Evolutionary conservation across 2,329 filamentous ascomycete species (phyloP).

Genomic region (Microsporum canis): DNA sequence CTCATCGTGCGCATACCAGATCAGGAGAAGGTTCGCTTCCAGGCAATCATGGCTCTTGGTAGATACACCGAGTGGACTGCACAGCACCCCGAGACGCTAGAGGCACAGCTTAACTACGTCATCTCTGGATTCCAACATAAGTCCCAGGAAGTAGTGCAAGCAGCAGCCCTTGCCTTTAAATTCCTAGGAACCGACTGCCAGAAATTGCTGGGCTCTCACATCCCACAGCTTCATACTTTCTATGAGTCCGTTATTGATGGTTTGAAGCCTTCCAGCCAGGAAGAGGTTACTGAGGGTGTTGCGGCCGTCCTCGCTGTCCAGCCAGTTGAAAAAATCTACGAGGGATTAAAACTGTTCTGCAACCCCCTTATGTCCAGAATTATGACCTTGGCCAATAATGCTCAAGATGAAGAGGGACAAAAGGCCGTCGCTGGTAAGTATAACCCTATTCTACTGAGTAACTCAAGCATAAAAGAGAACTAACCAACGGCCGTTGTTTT

Average conservation of each 20-base stretch:
- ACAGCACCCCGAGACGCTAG: conserved; percentile 80
- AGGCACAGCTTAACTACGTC: conserved; percentile 90
- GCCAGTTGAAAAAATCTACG: conserved; percentile 66
- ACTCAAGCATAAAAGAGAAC: background rate
- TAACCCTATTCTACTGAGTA: background rate
- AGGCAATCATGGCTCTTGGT: conserved; percentile 93
- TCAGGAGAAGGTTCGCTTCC: conserved; percentile 96
- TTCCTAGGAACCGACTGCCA: conserved; percentile 96
- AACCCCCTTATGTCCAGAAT: conserved; percentile 78
- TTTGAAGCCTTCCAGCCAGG: conserved; percentile 74
- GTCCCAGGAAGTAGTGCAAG: conserved; percentile 81
- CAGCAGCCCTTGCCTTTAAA: conserved; percentile 86
- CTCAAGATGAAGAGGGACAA: conserved; percentile 70
- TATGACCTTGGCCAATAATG: conserved; percentile 76
- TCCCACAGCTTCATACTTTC: conserved; percentile 77
- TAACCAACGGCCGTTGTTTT: conserved; percentile 9
- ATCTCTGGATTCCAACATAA: conserved; percentile 81
- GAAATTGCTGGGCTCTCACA: conserved; percentile 69
- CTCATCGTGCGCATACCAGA: conserved; percentile 87
- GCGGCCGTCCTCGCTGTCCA: conserved; percentile 84
- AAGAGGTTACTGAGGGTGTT: conserved; percentile 93
- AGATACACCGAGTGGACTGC: conserved; percentile 98
- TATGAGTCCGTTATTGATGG: conserved; percentile 83
- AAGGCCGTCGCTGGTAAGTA: conserved; percentile 66
- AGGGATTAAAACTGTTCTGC: conserved; percentile 80